Evolutionary conservation across 768 basidiomycete genomes (phyloP), one percentile per base, ranked within the genome.

Genomic region (Rossbeevera mucosa): DNA sequence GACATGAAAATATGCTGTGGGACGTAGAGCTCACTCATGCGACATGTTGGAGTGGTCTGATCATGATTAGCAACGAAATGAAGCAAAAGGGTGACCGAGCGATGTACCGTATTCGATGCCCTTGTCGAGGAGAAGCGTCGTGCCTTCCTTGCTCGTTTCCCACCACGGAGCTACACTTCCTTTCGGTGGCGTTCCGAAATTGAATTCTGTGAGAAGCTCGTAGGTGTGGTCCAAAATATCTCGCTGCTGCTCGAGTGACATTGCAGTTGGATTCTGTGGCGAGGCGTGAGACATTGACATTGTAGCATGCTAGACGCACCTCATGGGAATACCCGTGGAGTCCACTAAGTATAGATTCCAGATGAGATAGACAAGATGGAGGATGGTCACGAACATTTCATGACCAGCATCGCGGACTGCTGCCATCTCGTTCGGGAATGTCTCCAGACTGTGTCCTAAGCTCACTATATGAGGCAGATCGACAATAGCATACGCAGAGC

Each of bases 161-260:
- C 86, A 90, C 85, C 87, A 90, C 0, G 86, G 86, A 1, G 86
- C 86, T 29, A 86, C 85, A 46, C 77, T 80, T 33, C 82, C 83
- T 63, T 79, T 80, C 0, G 82, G 82, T 21, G 80, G 72, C 14
- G 76, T 65, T 22, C 81, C 80, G 53, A 78, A 68, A 62, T 84
- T 85, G 61, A 88, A 88, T 12, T 76, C 74, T 1, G 85, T 86
- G 38, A 88, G 69, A n/a, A 86, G 71, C 18, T 79, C 71, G 66
- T 78, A 76, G 0, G 85, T 87, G 58, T 85, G 73, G 48, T 86
- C 80, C 31, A 89, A 69, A 47, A 89, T 81, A 56, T 86, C 86
- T 40, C 77, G 78, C 62, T 91, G 87, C 61, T 90, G 87, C 53
- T 83, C 72, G 5, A 81, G 52, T 2, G 73, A 78, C 78, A 88